phyloP scores from a whole-genome alignment of 495 filamentous ascomycete genomes.

The Tuber umbilicatum region DNA sequence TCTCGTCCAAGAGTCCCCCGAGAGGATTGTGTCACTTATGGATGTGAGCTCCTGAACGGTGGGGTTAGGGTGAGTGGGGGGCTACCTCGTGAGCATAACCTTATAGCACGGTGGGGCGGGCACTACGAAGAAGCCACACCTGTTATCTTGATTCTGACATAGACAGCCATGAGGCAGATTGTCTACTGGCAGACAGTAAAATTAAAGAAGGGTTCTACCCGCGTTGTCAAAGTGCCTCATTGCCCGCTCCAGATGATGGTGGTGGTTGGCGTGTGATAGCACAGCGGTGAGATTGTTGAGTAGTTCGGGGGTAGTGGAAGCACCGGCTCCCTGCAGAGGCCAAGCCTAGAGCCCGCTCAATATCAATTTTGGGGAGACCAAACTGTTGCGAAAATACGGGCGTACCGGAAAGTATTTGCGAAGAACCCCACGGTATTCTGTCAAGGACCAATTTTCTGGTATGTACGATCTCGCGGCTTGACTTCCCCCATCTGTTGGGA shows the following conservation, averaged over 20 bases:
- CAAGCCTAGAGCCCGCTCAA: background rate
- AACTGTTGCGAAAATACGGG: background rate
- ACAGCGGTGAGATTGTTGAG: background rate
- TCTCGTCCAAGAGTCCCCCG: background rate
- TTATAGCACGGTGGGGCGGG: too few relatives aligned
- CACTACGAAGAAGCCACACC: too few relatives aligned
- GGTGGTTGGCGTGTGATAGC: background rate
- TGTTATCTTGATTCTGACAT: too few relatives aligned
- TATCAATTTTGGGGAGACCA: background rate
- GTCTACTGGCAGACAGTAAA: background rate
- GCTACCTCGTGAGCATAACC: slow-evolving; percentile 25
- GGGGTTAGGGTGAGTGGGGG: background rate
- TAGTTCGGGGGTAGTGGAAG: background rate
- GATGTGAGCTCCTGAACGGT: background rate
- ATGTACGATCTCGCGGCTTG: background rate
- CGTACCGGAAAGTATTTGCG: background rate
- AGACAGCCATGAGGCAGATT: background rate
- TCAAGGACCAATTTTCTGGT: too few relatives aligned
- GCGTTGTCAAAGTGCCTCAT: slow-evolving; percentile 32
- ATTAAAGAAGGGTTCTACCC: slow-evolving; percentile 15
- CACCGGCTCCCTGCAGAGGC: background rate
- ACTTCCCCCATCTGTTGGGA: background rate
- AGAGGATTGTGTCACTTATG: too few relatives aligned
- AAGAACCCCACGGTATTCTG: background rate
- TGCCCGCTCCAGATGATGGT: background rate